Evolutionary conservation across 371 early-diverging fungal species (phyloP).

Genomic region (Zopfochytrium polystomum): DNA sequence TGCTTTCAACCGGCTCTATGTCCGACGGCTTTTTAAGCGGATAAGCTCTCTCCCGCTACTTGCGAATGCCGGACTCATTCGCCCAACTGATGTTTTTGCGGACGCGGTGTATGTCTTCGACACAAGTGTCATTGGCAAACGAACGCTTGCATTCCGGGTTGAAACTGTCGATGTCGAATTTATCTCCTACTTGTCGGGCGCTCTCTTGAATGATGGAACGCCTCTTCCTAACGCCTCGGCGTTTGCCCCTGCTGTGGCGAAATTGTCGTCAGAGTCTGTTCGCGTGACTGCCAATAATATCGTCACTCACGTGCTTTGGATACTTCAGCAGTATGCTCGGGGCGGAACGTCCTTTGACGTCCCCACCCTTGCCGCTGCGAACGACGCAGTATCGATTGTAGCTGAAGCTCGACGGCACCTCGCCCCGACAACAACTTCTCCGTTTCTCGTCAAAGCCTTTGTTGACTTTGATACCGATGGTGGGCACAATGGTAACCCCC

Average conservation of each 20-base stretch:
- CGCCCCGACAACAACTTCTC: no score
- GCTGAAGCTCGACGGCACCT: not conserved
- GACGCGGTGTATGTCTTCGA: conserved; percentile 12
- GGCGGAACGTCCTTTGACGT: conserved; percentile 8
- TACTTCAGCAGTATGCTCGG: not conserved
- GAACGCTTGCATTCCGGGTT: not conserved
- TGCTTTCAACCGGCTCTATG: conserved; percentile 1
- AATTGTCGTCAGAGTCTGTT: not conserved
- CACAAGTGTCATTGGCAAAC: not conserved
- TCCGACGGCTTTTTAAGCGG: conserved; percentile 13
- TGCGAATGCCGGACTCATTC: conserved; percentile 7
- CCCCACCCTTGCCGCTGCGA: not conserved
- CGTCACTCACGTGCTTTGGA: conserved; percentile 2
- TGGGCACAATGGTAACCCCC: conserved; percentile 10
- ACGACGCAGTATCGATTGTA: not conserved
- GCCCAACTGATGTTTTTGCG: conserved; percentile 5
- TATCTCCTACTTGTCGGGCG: no score
- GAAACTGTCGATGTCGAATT: no score
- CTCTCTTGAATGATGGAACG: no score
- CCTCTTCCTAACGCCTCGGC: not conserved
- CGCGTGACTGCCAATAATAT: not conserved
- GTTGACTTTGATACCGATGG: conserved; percentile 19
- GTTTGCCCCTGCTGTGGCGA: not conserved
- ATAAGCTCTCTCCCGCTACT: conserved; percentile 4
- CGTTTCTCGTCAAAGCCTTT: not conserved